Base-by-base conservation (phyloP, 495 filamentous ascomycete genomes). In the Annulohypoxylon bovei region DNA sequence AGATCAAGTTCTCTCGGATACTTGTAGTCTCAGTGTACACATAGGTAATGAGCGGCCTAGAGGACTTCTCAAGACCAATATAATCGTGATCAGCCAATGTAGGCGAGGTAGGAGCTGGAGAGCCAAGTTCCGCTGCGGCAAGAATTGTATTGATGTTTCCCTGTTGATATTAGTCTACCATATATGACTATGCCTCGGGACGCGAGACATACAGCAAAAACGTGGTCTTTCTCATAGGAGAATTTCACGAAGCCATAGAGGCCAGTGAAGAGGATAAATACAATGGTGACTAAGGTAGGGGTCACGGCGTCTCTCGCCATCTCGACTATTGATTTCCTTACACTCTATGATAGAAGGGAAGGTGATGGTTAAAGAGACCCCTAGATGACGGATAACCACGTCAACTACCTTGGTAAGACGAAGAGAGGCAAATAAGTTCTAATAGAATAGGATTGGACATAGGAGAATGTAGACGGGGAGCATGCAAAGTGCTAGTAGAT, bases 1-100 rank as follows among this genome's bases (percentile, higher is more conserved):
- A 81, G 37, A 67, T 20, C 14, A 80, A 39, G 58, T 78, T 81
- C 20, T 57, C 56, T 9, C 70, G 75, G 27, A 75, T 47, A 7
- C 6, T 20, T 1, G 54, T 59, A n/a, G 73, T 67, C 35, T 80
- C 76, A 4, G 44, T 47, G 55, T 80, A 81, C 27, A 64, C 70
- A 44, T 80, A 81, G 9, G 74, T 67, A 49, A 78, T 64, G 20
- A 78, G 68, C 1, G 57, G 64, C 1, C 63, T 58, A 7, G 23
- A 1, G 23, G 39, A n/a, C 3, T 28, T 25, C 40, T 47, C 14
- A 35, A 47, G 23, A 14, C 33, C 14, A 6, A 33, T 33, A 1
- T 8, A 23, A 30, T 55, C 35, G 16, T 23, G 16, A 35, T 33
- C 25, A 12, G 1, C 9, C 3, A 11, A 11, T 35, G 32, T 33